These are phyloP conservation scores for Pseudogymnoascus sp. DNA, from an alignment of 2,329 filamentous ascomycete species.

Conservation along the genomic window DNA sequence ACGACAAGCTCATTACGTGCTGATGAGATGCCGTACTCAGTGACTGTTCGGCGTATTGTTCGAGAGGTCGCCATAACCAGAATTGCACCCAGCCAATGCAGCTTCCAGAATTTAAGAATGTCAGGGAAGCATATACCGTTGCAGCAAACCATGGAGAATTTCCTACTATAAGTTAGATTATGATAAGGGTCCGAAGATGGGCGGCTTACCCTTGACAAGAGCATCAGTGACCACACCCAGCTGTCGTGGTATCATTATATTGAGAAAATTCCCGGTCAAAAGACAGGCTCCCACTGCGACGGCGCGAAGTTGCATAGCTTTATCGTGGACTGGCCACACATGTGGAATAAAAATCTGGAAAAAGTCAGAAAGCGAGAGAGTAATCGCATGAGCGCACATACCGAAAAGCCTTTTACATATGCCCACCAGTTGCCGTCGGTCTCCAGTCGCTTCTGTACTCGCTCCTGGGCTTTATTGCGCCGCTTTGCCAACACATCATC, in stretches of 20 bases:
- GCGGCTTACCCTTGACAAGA: constrained; percentile 40
- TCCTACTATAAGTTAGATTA: constrained; percentile 17
- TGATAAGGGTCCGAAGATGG: not conserved
- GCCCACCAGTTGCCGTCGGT: constrained; percentile 69
- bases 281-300: constrained; percentile 60
- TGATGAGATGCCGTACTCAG: constrained; percentile 55
- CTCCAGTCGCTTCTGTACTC: constrained; percentile 59
- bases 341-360: constrained; percentile 64
- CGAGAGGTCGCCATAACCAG: constrained; percentile 46
- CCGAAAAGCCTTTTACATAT: constrained; percentile 66
- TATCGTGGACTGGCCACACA: constrained; percentile 65
- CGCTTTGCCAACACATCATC: constrained; percentile 38
- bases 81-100: constrained; percentile 43
- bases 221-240: constrained; percentile 71
- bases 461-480: constrained; percentile 46
- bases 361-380: constrained; percentile 8
- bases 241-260: constrained; percentile 72
- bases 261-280: constrained; percentile 61
- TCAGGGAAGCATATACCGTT: constrained; percentile 40
- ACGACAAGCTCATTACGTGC: constrained; percentile 60
- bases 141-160: constrained; percentile 46
- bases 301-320: constrained; percentile 58
- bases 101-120: constrained; percentile 42
- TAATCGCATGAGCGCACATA: constrained; percentile 19
- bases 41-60: constrained; percentile 48